Base-by-base conservation (phyloP, 345 rosid genomes). In the Carallia brachiata region DNA sequence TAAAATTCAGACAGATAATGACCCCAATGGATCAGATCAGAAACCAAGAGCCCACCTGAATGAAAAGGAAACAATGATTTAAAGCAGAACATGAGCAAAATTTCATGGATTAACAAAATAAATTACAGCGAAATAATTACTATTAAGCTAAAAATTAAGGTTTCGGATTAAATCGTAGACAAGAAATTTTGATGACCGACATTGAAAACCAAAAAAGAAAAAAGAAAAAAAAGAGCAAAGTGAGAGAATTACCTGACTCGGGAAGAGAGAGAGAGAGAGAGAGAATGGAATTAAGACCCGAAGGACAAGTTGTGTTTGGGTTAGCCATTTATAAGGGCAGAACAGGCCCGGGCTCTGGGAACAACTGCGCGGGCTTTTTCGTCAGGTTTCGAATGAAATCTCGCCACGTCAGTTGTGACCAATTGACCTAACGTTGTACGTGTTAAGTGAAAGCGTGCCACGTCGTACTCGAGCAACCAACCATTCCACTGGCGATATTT, bases 1-100 rank as follows among this genome's bases (percentile, higher is more conserved):
- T 16, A 50, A 37, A 70, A 50, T 50, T 70, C 73, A 52, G 9
- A 32, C 69, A 66, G 48, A 40, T 2, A 40, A 12, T 40, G 48
- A 40, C 9, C 48, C 48, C 8, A 40, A 9, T 40, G 48, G 48
- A 2, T 12, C 10, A 10, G 9, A 10, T 40, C 13, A 2, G 48
- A 40, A 40, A 40, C 48, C 48, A 40, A 40, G 48, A 40, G 2
- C 48, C 13, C 48, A 40, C 48, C 48, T 40, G 48, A 40, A 40
- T 40, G 48, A 40, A 10, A 40, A 9, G 48, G 48, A 40, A 40
- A 10, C 9, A 13, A 40, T 40, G 48, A 40, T 40, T 40, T 2
- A 9, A 40, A 40, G 48, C 48, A 10, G 15, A 8, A 10, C 15
- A 23, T 13, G 13, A 2, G 48, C 10, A 40, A 40, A 40, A 1